Evolutionary conservation across 352 stramenopile species (phyloP), one percentile per base, ranked within the genome.

Genomic region (Phytophthora pluvialis): DNA sequence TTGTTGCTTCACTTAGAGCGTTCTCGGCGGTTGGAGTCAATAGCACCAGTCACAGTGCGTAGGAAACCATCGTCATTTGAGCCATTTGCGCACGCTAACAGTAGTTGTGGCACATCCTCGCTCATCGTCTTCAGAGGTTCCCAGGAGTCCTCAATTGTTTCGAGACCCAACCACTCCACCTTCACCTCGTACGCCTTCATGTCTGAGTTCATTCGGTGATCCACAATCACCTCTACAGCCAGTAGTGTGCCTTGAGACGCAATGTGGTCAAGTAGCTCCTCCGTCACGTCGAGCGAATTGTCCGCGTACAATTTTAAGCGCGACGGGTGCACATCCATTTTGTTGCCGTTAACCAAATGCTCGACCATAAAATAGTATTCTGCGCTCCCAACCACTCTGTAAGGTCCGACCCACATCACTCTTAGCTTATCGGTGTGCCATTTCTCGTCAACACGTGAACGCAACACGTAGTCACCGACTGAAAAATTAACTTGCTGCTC

Each of bases 351-450:
- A 1, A 32, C 40, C 40, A 47, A 15, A 6, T 47, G 18, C 9
- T 47, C 40, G 1, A 82, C 36, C 11, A 40, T 48, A 44, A 64
- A 73, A 9, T 48, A 68, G n/a, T 71, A 65, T 11, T 70, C 54
- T 3, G 55, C n/a, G 5, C 50, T 54, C 51, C 50, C 28, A 10
- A 65, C 40, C 6, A 77, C 62, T n/a, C 28, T 21, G 47, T 72
- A 79, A 3, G 67, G 62, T 6, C 70, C 70, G 4, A 75, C 45
- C 67, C 66, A 79, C 21, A 60, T 69, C 3, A 79, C 49, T 21
- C 64, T n/a, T 11, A 78, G 28, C 49, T 79, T 82, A 40, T 66
- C 39, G 1, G 38, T 18, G 21, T 71, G 54, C 61, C 29, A 29
- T 10, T 58, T 58, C 8, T 58, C 50, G 21, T 58, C 25, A 8